Evolutionary conservation across 176 grass and related monocot genomes (phyloP), one percentile per base, ranked within the genome.

Genomic region (Microstegium vimineum): DNA sequence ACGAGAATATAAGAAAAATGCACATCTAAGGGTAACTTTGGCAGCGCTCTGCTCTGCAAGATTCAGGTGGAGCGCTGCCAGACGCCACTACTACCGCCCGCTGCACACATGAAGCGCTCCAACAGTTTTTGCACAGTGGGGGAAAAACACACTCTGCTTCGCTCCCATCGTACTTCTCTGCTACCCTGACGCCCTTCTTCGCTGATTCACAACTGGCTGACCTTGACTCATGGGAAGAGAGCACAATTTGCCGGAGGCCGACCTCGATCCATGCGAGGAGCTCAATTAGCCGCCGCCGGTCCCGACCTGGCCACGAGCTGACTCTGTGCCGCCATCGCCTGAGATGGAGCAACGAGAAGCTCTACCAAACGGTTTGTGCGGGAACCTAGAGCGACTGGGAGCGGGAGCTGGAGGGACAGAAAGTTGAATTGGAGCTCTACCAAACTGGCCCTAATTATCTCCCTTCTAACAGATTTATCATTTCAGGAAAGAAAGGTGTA

Each of bases 1-100:
- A 54, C 43, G 37, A 70, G 20, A 76, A 85, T 14, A 75, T 74
- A n/a, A 49, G 22, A 30, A 80, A 28, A 65, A 40, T 41, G 38
- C 36, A 45, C n/a, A 1, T 57, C 8, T 57, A 10, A 57, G 20
- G 54, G 8, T 8, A 0, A 59, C 9, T 59, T 59, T 57, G 22
- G 22, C 54, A 23, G 20, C 20, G 0, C 8, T 57, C 54, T 1
- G 7, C 8, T 57, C 54, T 2, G 22, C 3, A 2, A 23, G 20
- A 56, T 56, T 56, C 20, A n/a, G 20, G 20, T 2, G 20, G 20
- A 56, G 20, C 20, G 8, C 51, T 54, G 20, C 2, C 52, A 56
- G n/a, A 56, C 7, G 1, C 52, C 8, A 56, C 7, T 51, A 17
- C 47, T 51, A 20, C 47, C 7, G 2, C 20, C 20, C 2, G 52